Evolutionary conservation across 1,284 basidiomycete species (phyloP).

Genomic region (Puccinia hordei): DNA sequence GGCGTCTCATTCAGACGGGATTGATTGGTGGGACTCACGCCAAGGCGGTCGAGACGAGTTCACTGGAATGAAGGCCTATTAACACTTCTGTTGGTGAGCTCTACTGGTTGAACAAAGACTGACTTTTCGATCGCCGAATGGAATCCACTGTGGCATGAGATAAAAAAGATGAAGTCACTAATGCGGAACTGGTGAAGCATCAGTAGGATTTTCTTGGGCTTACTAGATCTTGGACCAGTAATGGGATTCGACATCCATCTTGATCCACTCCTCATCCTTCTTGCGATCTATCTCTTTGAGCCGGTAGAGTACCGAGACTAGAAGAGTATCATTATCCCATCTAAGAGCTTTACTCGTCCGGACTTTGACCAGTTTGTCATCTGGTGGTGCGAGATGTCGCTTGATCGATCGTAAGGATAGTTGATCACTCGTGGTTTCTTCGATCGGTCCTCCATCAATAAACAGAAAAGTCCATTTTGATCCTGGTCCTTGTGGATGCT

Average conservation of each 20-base stretch:
- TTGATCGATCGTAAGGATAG: slow-evolving; percentile 31
- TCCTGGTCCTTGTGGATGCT: slow-evolving; percentile 1
- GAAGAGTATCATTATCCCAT: slow-evolving; percentile 22
- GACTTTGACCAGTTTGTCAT: slow-evolving; percentile 48
- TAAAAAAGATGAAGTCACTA: neutral
- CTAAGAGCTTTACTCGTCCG: neutral
- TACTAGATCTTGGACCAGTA: slow-evolving; percentile 29
- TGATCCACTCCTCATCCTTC: slow-evolving; percentile 30
- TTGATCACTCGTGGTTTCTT: neutral
- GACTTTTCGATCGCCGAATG: slow-evolving; percentile 43
- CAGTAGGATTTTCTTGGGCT: neutral
- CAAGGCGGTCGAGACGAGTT: slow-evolving; percentile 44
- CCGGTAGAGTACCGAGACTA: slow-evolving; percentile 32
- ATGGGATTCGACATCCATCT: slow-evolving; percentile 22
- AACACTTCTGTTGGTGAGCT: neutral
- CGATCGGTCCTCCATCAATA: slow-evolving; percentile 7
- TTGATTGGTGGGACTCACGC: slow-evolving; percentile 15
- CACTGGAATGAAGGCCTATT: neutral
- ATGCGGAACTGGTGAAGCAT: neutral
- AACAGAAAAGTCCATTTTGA: slow-evolving; percentile 44
- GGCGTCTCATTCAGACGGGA: neutral
- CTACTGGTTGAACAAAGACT: neutral
- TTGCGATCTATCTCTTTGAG: slow-evolving; percentile 9
- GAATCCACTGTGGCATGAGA: slow-evolving; percentile 22
- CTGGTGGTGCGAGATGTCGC: slow-evolving; percentile 54